A percentile compares a stretch with the other conserved stretches of the same genome.
Conservation (phyloP, 1,284 basidiomycete species). For the Tilletia setariae region DNA sequence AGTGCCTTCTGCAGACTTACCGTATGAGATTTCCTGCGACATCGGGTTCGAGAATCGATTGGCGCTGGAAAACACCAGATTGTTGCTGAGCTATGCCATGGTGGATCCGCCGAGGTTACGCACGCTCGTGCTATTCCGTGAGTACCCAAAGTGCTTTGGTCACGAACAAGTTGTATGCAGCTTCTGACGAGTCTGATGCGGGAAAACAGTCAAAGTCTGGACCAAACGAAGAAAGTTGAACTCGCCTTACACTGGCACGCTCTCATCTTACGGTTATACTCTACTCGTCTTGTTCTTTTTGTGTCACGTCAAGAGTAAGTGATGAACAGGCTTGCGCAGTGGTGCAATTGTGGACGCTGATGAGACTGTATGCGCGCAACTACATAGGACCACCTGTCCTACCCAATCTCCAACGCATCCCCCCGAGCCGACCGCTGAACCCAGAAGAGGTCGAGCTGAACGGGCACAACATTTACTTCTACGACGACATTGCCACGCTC, state of each 20-base stretch:
- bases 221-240: slow-evolving; percentile 97
- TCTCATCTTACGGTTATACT: slow-evolving; percentile 96
- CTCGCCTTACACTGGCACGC: slow-evolving; percentile 91
- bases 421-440: slow-evolving; percentile 40
- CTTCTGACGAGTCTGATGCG: slow-evolving; percentile 5
- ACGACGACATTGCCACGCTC: slow-evolving; percentile 90
- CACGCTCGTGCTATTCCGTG: slow-evolving; percentile 82
- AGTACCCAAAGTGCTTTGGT: neutral
- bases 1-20: slow-evolving; percentile 75
- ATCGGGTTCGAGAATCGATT: slow-evolving; percentile 97
- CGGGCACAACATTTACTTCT: slow-evolving; percentile 68
- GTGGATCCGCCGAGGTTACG: slow-evolving; percentile 90
- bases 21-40: slow-evolving; percentile 75
- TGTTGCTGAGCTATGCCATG: slow-evolving; percentile 95
- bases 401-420: slow-evolving; percentile 55
- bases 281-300: slow-evolving; percentile 96
- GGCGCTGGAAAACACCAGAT: slow-evolving; percentile 90
- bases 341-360: neutral
- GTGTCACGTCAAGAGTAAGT: slow-evolving; percentile 75
- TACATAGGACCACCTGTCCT: slow-evolving; percentile 31
- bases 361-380: neutral
- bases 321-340: neutral
- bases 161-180: neutral
- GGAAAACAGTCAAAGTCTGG: slow-evolving; percentile 78
- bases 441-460: slow-evolving; percentile 73